Conservation (phyloP, 192 early-diverging fungal genomes). For the Tieghemiomyces parasiticus region DNA sequence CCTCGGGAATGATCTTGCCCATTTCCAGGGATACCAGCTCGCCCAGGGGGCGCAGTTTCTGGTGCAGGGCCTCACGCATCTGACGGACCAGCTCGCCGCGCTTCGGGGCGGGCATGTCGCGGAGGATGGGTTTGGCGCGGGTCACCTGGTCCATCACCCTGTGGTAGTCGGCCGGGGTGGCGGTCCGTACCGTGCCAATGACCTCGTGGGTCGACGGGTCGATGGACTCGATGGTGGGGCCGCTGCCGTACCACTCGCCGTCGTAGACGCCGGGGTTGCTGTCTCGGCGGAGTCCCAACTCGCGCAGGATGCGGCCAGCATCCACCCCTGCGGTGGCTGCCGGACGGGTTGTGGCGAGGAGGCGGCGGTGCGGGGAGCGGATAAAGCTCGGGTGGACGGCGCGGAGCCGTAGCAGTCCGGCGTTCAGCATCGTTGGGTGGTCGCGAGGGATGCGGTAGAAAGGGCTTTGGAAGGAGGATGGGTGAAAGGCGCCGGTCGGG, state of each 20-base stretch:
- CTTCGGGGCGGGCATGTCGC: constrained; percentile 63
- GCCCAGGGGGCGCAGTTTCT: constrained; percentile 65
- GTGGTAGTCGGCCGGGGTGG: constrained; percentile 44
- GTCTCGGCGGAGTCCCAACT: constrained; percentile 42
- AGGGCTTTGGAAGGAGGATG: too few species aligned
- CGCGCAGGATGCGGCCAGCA: constrained; percentile 24
- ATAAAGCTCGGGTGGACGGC: too few species aligned
- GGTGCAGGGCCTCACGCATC: constrained; percentile 69
- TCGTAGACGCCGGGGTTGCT: constrained; percentile 61
- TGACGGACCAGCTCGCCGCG: constrained; percentile 81
- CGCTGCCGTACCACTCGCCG: constrained; percentile 55
- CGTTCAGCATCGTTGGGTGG: too few species aligned
- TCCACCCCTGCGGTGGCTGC: not conserved
- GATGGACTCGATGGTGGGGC: constrained; percentile 39
- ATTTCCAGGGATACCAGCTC: constrained; percentile 80
- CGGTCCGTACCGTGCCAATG: constrained; percentile 63
- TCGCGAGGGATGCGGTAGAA: too few species aligned
- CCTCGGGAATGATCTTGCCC: constrained; percentile 90
- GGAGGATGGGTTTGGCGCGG: constrained; percentile 44
- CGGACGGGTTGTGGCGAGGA: too few species aligned
- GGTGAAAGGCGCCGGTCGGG: too few species aligned
- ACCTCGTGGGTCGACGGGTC: constrained; percentile 73
- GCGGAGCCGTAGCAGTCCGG: too few species aligned
- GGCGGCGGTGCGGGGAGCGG: too few species aligned
- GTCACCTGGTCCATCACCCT: constrained; percentile 43